Evolutionary conservation across 768 basidiomycete genomes (phyloP).

Genomic region (Kwoniella dendrophila): DNA sequence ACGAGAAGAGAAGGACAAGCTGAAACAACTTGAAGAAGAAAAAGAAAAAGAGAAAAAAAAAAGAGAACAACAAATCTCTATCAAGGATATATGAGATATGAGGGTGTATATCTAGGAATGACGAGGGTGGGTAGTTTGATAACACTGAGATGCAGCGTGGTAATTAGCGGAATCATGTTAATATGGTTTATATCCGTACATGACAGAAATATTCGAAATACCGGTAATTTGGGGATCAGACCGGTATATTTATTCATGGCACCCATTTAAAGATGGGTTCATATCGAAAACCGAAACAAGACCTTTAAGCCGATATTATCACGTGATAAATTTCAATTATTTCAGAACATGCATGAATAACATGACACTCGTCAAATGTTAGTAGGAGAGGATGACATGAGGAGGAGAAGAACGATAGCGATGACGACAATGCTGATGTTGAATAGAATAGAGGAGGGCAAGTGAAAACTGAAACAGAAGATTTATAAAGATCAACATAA

Average conservation of each 20-base stretch:
- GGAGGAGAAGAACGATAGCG: not conserved
- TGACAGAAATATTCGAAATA: too few relatives aligned
- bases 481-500: not conserved
- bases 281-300: not conserved
- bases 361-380: too few relatives aligned
- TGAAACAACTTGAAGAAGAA: not conserved
- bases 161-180: slow-evolving; percentile 5
- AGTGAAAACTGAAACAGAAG: not conserved
- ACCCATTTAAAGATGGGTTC: not conserved
- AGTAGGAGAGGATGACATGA: too few relatives aligned
- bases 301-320: slow-evolving; percentile 7
- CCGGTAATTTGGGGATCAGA: slow-evolving; percentile 1
- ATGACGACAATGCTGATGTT: not conserved
- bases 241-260: not conserved
- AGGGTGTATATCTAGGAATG: too few relatives aligned
- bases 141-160: slow-evolving; percentile 1
- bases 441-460: not conserved
- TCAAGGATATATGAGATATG: not conserved
- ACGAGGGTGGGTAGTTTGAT: too few relatives aligned
- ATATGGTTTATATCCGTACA: too few relatives aligned
- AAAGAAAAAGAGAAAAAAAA: not conserved
- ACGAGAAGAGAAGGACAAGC: slow-evolving; percentile 8
- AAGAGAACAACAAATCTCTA: not conserved
- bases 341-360: too few relatives aligned
- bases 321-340: not conserved